phyloP scores from a whole-genome alignment of 2,329 filamentous ascomycete species.

The Fusarium siculi region DNA sequence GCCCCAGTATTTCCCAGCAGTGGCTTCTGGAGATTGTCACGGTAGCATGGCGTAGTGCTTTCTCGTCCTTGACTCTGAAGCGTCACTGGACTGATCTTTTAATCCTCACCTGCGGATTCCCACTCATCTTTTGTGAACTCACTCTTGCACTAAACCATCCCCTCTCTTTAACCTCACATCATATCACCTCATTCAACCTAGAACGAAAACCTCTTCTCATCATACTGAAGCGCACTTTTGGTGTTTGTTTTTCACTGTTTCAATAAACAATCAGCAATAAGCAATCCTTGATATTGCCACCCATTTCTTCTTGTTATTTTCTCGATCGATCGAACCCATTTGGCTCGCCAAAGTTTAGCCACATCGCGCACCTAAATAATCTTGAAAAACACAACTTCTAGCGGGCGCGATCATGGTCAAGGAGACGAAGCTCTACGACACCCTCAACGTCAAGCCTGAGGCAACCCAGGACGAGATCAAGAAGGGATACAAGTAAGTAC shows the following conservation, averaged over 20 bases:
- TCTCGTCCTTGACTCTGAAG: slow-evolving; percentile 18
- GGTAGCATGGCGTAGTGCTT: slow-evolving; percentile 31
- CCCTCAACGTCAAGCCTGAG: slow-evolving; percentile 79
- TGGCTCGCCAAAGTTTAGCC: slow-evolving; percentile 5
- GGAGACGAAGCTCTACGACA: slow-evolving; percentile 95
- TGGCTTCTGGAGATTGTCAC: slow-evolving; percentile 30
- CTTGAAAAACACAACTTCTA: slow-evolving; percentile 14
- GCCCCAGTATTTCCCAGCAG: slow-evolving; percentile 40
- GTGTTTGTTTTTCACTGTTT: slow-evolving; percentile 13
- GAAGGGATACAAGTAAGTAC: slow-evolving; percentile 85
- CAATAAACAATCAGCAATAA: slow-evolving; percentile 18
- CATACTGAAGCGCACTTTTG: slow-evolving; percentile 12
- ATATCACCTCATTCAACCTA: slow-evolving; percentile 5
- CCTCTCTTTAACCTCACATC: slow-evolving; percentile 19
- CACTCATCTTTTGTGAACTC: slow-evolving; percentile 41
- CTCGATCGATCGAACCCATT: slow-evolving; percentile 11
- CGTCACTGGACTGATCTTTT: slow-evolving; percentile 39
- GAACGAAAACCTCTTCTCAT: background rate
- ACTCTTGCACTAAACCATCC: slow-evolving; percentile 25
- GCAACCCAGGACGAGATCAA: slow-evolving; percentile 95
- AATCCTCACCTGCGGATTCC: slow-evolving; percentile 36
- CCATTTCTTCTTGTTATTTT: slow-evolving; percentile 14
- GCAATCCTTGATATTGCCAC: slow-evolving; percentile 5
- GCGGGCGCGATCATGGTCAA: slow-evolving; percentile 77
- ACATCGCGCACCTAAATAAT: slow-evolving; percentile 7